A percentile compares a stretch with the other conserved stretches of the same genome.
Evolutionary conservation across 805 yeast species (phyloP).

Genomic region (Schizosaccharomyces octosporus): DNA sequence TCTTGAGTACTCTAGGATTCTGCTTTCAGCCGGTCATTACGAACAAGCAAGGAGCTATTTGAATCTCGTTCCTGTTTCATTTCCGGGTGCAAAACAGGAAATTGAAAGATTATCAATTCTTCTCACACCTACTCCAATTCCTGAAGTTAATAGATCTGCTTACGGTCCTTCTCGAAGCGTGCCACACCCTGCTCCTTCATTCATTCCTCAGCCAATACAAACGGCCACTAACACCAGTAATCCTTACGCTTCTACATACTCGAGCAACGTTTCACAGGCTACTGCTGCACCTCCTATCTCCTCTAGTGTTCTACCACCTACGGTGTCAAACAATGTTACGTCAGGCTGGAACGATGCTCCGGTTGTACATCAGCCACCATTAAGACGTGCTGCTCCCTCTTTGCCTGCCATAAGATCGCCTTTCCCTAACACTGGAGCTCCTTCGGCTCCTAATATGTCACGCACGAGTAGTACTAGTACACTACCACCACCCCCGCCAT

Average conservation of each 20-base stretch:
- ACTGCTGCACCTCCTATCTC: constrained; percentile 6
- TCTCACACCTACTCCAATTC: constrained; percentile 5
- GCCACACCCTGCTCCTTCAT: background rate
- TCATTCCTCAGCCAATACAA: background rate
- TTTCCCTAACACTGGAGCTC: constrained; percentile 9
- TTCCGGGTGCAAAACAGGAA: constrained; percentile 42
- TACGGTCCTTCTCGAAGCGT: background rate
- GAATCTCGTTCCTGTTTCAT: constrained; percentile 43
- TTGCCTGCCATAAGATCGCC: constrained; percentile 8
- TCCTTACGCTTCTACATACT: background rate
- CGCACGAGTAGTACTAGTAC: background rate
- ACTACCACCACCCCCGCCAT: constrained; percentile 6
- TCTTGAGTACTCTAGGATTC: constrained; percentile 57
- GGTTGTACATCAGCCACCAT: constrained; percentile 3
- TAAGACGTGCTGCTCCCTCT: constrained; percentile 10
- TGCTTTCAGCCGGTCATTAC: constrained; percentile 62
- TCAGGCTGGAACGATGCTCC: constrained; percentile 10
- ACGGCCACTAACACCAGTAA: constrained; percentile 5
- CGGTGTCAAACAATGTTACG: constrained; percentile 4
- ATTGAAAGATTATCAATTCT: constrained; percentile 56
- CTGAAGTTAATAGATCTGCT: background rate
- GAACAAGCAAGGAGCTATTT: constrained; percentile 55
- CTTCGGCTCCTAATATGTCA: constrained; percentile 6
- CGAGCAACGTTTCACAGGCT: too few species aligned
- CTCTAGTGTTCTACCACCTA: background rate